Evolutionary conservation across 257 asterid genomes (phyloP).

Genomic region (Solanum bulbocastanum): DNA sequence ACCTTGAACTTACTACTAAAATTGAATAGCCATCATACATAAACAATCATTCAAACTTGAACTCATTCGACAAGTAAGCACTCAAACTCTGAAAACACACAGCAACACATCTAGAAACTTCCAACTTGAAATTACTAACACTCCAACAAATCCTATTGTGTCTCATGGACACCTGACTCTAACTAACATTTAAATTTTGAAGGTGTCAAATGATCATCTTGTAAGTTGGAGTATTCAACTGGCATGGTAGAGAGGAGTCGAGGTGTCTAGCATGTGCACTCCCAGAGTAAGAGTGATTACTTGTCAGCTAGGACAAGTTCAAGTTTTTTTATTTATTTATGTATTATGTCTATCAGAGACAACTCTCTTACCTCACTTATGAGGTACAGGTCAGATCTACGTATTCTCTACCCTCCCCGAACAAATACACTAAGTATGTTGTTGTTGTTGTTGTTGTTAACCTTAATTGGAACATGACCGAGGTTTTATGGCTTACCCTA

Average conservation of each 20-base stretch:
- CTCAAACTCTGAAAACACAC: no score
- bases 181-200: no score
- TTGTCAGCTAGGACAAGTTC: no score
- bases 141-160: not conserved
- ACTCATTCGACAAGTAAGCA: no score
- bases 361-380: not conserved
- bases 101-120: not conserved
- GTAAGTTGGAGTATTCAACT: not conserved
- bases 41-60: not conserved
- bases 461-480: not conserved
- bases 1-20: no score
- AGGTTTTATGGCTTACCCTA: not conserved
- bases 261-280: not conserved
- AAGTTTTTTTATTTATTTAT: no score
- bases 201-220: not conserved
- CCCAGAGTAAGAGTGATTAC: not conserved
- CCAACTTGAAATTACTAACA: not conserved
- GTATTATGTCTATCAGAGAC: not conserved
- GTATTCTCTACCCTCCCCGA: not conserved
- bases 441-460: no score
- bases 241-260: not conserved
- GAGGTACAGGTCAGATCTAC: not conserved
- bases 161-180: not conserved
- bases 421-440: not conserved
- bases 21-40: no score